Conservation (phyloP, 2,329 filamentous ascomycete species). For the Alternaria novae-zelandiae region DNA sequence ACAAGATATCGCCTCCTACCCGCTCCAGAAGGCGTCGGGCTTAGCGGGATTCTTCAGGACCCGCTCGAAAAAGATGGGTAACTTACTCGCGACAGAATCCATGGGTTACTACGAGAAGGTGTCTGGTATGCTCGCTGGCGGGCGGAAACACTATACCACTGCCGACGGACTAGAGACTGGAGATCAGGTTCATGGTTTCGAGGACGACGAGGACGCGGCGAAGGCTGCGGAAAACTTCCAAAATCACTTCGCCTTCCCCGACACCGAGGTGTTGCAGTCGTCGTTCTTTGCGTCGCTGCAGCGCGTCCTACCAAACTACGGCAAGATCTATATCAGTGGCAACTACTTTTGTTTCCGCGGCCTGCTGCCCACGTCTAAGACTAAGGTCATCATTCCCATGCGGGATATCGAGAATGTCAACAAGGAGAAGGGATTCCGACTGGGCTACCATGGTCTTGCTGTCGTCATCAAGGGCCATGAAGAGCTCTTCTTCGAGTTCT, state of each 20-base stretch:
- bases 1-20: conserved; percentile 73
- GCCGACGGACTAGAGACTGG: conserved; percentile 69
- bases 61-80: conserved; percentile 81
- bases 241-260: conserved; percentile 86
- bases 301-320: conserved; percentile 87
- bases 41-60: conserved; percentile 83
- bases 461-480: conserved; percentile 94
- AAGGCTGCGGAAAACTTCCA: conserved; percentile 74
- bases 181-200: conserved; percentile 64
- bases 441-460: conserved; percentile 88
- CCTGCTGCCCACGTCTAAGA: conserved; percentile 84
- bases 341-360: conserved; percentile 92
- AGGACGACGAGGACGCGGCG: conserved; percentile 62
- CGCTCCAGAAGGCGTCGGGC: conserved; percentile 80
- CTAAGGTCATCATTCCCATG: conserved; percentile 88
- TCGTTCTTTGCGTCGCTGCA: conserved; percentile 94
- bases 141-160: conserved; percentile 85
- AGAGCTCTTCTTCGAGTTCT: conserved; percentile 96
- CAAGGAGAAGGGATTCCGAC: conserved; percentile 93
- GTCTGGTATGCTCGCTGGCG: conserved; percentile 94
- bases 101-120: conserved; percentile 98
- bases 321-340: conserved; percentile 94
- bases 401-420: conserved; percentile 91
- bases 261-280: conserved; percentile 81
- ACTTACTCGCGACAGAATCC: conserved; percentile 82